Conservation (phyloP, 768 basidiomycete species). For the Pisolithus marmoratus region DNA sequence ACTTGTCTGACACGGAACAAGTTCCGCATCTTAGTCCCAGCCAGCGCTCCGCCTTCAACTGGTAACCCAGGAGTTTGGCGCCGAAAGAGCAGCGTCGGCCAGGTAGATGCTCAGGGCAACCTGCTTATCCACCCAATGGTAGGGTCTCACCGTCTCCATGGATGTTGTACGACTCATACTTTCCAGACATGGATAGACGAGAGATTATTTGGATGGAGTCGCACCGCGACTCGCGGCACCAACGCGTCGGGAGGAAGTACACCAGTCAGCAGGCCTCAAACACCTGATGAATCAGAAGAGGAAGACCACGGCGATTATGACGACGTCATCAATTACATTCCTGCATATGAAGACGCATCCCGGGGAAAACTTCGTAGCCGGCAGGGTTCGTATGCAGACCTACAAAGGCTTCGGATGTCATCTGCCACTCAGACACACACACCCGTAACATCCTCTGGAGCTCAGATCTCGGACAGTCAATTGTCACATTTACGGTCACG, state of each 20-base stretch:
- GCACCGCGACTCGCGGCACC: conserved; percentile 71
- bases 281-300: conserved; percentile 77
- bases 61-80: conserved; percentile 71
- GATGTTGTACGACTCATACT: conserved; percentile 1
- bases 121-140: conserved; percentile 86
- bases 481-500: conserved; percentile 46
- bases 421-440: conserved; percentile 8
- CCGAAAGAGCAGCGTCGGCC: conserved; percentile 73
- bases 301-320: conserved; percentile 91
- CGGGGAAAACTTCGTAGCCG: conserved; percentile 50
- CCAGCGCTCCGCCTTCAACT: conserved; percentile 76
- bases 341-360: conserved; percentile 40
- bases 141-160: conserved; percentile 22
- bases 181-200: conserved; percentile 83
- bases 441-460: conserved; percentile 10
- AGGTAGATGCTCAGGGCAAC: conserved; percentile 80
- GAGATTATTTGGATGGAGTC: conserved; percentile 87
- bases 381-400: conserved; percentile 74
- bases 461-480: conserved; percentile 30
- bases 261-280: conserved; percentile 52
- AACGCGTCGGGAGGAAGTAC: conserved; percentile 75
- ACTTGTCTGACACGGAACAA: conserved; percentile 23
- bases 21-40: conserved; percentile 77
- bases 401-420: conserved; percentile 57
- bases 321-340: conserved; percentile 69